Base-by-base conservation (phyloP, 1,284 basidiomycete genomes). In the Entoloma clypeatum region DNA sequence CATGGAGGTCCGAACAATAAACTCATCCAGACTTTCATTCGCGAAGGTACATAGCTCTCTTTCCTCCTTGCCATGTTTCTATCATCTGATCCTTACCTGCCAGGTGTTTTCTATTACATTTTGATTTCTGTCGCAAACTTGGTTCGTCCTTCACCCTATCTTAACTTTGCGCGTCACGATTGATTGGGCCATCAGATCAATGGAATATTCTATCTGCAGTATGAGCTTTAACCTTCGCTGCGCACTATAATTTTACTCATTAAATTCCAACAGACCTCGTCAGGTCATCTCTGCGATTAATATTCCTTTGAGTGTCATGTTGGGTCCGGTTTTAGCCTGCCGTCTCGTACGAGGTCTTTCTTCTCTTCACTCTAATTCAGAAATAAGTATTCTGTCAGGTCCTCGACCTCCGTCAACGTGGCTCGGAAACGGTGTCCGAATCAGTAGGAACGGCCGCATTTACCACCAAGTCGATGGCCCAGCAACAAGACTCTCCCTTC, bases 221-320 rank as follows among this genome's bases (percentile, higher is more conserved):
- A 52, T 50, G 78, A 58, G 1, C 10, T 6, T 22, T 27, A 9
- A 28, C 38, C 25, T 10, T 14, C 2, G 5, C 32, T 33, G 17
- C 35, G 22, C 31, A 35, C 25, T 39, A 30, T 26, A 50, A 27
- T 45, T 5, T 47, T 38, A 31, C 23, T 30, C 6, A 29, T 28
- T 28, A 45, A 40, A 41, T 29, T 39, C 41, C 43, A 43, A 42
- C 44, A 87, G 84, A 65, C 85, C 83, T 38, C 81, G 80, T 41
- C 81, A 84, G 60, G 79, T 76, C 18, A 86, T 88, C 50, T 86
- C 85, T 11, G 86, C 85, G n/a, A 80, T 88, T 51, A 85, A 85
- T 53, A 87, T 88, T 49, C 85, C 85, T n/a, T 67, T 88, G 47
- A 86, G 84, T 52, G 80, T 88, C n/a, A 86, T 87, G 83, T 71